Evolutionary conservation across 2,329 filamentous ascomycete genomes (phyloP).

Genomic region (Pseudogymnoascus sp.): DNA sequence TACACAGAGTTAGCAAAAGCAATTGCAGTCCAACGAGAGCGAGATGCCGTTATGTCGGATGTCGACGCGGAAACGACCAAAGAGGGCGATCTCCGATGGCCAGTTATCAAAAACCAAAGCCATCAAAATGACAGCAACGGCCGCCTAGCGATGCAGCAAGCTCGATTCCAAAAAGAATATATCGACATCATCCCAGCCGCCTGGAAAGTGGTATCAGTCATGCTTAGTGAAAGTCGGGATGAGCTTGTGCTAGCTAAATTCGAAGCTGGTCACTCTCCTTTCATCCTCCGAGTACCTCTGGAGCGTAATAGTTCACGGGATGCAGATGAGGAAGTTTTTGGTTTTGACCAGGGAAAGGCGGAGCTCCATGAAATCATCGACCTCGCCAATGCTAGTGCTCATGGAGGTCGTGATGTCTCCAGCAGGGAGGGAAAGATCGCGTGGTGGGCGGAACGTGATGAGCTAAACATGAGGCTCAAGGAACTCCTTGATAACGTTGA

Average conservation of each 20-base stretch:
- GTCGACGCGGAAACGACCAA: slow-evolving; percentile 16
- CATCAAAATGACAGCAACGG: slow-evolving; percentile 33
- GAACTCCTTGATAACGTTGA: slow-evolving; percentile 81
- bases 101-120: slow-evolving; percentile 23
- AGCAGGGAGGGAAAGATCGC: slow-evolving; percentile 68
- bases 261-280: slow-evolving; percentile 67
- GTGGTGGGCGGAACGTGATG: slow-evolving; percentile 87
- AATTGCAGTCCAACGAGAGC: slow-evolving; percentile 60
- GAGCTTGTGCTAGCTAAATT: slow-evolving; percentile 89
- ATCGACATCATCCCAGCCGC: slow-evolving; percentile 74
- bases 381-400: slow-evolving; percentile 76
- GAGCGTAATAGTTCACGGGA: slow-evolving; percentile 76
- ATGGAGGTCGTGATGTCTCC: slow-evolving; percentile 64
- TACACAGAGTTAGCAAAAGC: slow-evolving; percentile 59
- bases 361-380: slow-evolving; percentile 80
- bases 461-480: slow-evolving; percentile 68
- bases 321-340: slow-evolving; percentile 73
- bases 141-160: slow-evolving; percentile 36
- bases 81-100: slow-evolving; percentile 39
- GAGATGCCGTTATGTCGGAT: slow-evolving; percentile 42
- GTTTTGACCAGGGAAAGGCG: slow-evolving; percentile 70
- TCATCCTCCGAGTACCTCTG: slow-evolving; percentile 80
- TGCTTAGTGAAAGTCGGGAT: slow-evolving; percentile 71
- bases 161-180: slow-evolving; percentile 69
- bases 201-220: slow-evolving; percentile 84